phyloP scores from a whole-genome alignment of 345 rosid genomes.

The Psidium friedrichsthalianum region DNA sequence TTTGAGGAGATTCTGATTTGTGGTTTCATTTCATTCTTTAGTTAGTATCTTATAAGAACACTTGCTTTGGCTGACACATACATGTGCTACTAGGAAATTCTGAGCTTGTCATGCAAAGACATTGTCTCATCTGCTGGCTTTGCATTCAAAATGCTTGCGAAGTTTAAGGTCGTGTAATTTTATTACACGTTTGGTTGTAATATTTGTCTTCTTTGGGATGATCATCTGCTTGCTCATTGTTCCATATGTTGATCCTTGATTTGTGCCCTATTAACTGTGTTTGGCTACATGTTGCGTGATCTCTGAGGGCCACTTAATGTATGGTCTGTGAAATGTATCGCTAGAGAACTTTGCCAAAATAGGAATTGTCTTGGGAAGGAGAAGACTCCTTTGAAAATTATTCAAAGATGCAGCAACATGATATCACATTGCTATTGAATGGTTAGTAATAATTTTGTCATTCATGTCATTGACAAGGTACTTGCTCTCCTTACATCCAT shows the following conservation, averaged over 20 bases:
- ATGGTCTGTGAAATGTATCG: neutral
- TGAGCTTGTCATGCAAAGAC: neutral
- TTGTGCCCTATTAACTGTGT: neutral
- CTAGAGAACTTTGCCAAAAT: neutral
- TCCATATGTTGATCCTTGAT: neutral
- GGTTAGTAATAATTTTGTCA: neutral
- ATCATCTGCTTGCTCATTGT: neutral
- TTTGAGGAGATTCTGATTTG: neutral
- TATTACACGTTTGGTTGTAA: neutral
- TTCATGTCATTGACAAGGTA: neutral
- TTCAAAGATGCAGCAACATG: neutral
- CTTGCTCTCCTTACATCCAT: neutral
- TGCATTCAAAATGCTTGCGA: neutral
- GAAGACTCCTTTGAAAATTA: neutral
- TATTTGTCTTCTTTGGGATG: neutral
- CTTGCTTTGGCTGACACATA: neutral
- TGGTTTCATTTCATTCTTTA: neutral
- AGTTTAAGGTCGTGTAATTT: neutral
- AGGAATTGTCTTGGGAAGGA: neutral
- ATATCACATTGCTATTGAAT: neutral
- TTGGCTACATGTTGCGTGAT: neutral
- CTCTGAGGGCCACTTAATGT: neutral
- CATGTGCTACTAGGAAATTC: neutral
- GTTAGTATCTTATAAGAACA: neutral
- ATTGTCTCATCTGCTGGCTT: neutral